Conservation (phyloP, 2,329 filamentous ascomycete genomes). For the Penicillium sp. region DNA sequence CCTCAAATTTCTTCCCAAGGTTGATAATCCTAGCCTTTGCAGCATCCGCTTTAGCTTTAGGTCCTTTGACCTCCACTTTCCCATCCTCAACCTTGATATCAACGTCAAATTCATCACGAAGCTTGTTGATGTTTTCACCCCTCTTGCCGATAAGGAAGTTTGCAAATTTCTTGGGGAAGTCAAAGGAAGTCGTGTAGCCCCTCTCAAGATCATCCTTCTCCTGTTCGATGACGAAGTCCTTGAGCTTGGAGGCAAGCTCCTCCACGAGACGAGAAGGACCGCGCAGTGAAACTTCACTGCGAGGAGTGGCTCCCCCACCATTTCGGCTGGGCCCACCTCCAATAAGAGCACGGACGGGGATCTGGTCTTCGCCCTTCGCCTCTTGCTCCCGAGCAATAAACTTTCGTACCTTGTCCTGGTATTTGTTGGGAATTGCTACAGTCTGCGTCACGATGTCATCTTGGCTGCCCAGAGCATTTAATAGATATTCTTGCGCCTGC, state of each 20-base stretch:
- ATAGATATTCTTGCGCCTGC: slow-evolving; percentile 62
- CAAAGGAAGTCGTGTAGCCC: slow-evolving; percentile 82
- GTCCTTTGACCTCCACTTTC: slow-evolving; percentile 93
- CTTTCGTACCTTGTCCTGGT: slow-evolving; percentile 67
- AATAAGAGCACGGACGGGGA: slow-evolving; percentile 63
- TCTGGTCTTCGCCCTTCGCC: slow-evolving; percentile 51
- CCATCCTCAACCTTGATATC: slow-evolving; percentile 91
- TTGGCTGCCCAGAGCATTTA: slow-evolving; percentile 59
- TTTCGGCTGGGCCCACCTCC: slow-evolving; percentile 40
- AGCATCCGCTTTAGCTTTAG: slow-evolving; percentile 89
- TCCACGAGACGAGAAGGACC: slow-evolving; percentile 77
- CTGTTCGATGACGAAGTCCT: slow-evolving; percentile 82
- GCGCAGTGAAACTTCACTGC: slow-evolving; percentile 68
- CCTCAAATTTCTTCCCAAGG: slow-evolving; percentile 81
- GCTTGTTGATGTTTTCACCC: slow-evolving; percentile 71
- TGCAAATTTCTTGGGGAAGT: slow-evolving; percentile 93
- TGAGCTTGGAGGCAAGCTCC: slow-evolving; percentile 72
- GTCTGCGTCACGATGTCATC: slow-evolving; percentile 59
- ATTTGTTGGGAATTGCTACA: slow-evolving; percentile 62
- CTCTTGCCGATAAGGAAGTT: slow-evolving; percentile 77
- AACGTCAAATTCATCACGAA: slow-evolving; percentile 72
- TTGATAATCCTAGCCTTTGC: slow-evolving; percentile 81
- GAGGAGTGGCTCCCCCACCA: slow-evolving; percentile 25
- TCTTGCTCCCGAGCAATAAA: slow-evolving; percentile 64
- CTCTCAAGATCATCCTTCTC: slow-evolving; percentile 93